Evolutionary conservation across 2,329 filamentous ascomycete genomes (phyloP).

Genomic region (Ascocoryne sarcoides): DNA sequence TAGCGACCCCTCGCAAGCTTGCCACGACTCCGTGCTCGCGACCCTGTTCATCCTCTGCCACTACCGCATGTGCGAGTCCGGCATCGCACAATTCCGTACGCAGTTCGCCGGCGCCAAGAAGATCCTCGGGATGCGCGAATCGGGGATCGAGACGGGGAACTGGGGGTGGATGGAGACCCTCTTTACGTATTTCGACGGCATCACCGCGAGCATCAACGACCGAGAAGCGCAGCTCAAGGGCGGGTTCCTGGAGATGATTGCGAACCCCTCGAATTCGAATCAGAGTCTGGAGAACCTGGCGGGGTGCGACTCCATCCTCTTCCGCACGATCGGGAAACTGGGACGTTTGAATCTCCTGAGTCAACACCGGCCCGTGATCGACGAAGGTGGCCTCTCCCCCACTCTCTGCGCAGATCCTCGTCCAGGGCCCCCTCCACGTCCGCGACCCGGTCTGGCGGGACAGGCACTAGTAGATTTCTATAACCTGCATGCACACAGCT

Average conservation of each 20-base stretch:
- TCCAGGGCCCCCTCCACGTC: slow-evolving; percentile 19
- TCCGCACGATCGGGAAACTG: slow-evolving; percentile 76
- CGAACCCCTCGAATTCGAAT: slow-evolving; percentile 50
- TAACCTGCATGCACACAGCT: slow-evolving; percentile 44
- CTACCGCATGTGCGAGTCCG: slow-evolving; percentile 89
- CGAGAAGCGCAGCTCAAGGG: slow-evolving; percentile 72
- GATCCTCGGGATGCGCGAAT: slow-evolving; percentile 68
- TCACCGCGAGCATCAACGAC: slow-evolving; percentile 86
- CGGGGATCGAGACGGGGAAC: slow-evolving; percentile 51
- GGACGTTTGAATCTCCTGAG: slow-evolving; percentile 78
- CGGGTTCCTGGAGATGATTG: slow-evolving; percentile 53
- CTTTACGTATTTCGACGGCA: slow-evolving; percentile 91
- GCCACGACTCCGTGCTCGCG: slow-evolving; percentile 78
- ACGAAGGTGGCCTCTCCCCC: slow-evolving; percentile 30
- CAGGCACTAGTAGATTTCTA: slow-evolving; percentile 40
- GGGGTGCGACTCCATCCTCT: slow-evolving; percentile 78
- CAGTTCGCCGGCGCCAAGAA: slow-evolving; percentile 92
- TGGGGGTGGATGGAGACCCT: slow-evolving; percentile 87
- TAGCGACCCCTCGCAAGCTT: slow-evolving; percentile 63
- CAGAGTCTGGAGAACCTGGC: slow-evolving; percentile 66
- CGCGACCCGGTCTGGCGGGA: slow-evolving; percentile 33
- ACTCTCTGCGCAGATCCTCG: slow-evolving; percentile 19
- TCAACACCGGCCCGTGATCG: slow-evolving; percentile 54
- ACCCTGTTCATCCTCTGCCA: slow-evolving; percentile 83
- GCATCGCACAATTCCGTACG: slow-evolving; percentile 85